phyloP scores from a whole-genome alignment of 2,329 filamentous ascomycete genomes.

The Sarocladiaceae sp. region DNA sequence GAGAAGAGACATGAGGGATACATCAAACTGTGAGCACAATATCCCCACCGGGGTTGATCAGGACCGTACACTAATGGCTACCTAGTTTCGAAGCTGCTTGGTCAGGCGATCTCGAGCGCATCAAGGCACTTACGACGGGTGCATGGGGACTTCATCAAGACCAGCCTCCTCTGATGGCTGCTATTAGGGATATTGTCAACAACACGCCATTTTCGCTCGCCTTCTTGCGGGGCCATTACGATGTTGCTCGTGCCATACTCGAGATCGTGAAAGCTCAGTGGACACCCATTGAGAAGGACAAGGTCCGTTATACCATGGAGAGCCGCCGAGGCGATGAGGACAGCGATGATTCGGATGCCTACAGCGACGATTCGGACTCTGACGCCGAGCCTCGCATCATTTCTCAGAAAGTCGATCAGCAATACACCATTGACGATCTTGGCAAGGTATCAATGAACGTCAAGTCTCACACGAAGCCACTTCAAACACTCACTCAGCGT shows the following conservation, averaged over 20 bases:
- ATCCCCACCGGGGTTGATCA: too few relatives aligned
- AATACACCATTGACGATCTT: conserved; percentile 71
- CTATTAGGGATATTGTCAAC: conserved; percentile 43
- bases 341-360: conserved; percentile 25
- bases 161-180: conserved; percentile 57
- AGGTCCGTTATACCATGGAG: conserved; percentile 42
- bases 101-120: conserved; percentile 57
- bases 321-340: conserved; percentile 23
- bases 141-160: conserved; percentile 49
- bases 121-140: conserved; percentile 58
- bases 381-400: conserved; percentile 38
- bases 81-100: conserved; percentile 64
- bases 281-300: conserved; percentile 45
- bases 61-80: neutral
- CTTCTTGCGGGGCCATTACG: conserved; percentile 57
- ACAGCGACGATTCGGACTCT: conserved; percentile 24
- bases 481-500: conserved; percentile 39
- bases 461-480: conserved; percentile 54
- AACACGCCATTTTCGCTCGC: conserved; percentile 64
- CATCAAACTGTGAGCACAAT: conserved; percentile 49
- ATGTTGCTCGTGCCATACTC: conserved; percentile 59
- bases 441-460: conserved; percentile 63
- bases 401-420: conserved; percentile 53
- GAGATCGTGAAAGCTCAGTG: conserved; percentile 68
- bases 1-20: conserved; percentile 53